Evolutionary conservation across 2,329 filamentous ascomycete species (phyloP).

Genomic region (Aspergillus fructus): DNA sequence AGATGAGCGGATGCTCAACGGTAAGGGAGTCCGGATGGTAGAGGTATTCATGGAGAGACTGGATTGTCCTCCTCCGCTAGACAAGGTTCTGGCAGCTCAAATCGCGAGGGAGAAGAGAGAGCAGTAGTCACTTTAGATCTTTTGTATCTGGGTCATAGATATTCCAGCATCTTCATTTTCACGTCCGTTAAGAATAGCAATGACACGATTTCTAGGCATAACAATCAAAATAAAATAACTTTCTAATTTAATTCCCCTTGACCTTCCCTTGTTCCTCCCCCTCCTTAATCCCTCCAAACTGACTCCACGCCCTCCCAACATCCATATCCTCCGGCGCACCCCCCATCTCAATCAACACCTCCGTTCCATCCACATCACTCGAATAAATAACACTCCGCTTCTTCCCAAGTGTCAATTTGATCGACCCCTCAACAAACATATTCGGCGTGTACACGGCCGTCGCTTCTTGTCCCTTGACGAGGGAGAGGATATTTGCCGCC

Average conservation of each 20-base stretch:
- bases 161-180: neutral
- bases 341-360: neutral
- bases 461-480: constrained; percentile 44
- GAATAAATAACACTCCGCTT: neutral
- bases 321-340: neutral
- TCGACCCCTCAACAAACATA: constrained; percentile 49
- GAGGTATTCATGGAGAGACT: constrained; percentile 43
- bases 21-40: constrained; percentile 41
- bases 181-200: neutral
- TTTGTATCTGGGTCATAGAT: neutral
- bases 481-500: constrained; percentile 55
- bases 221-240: too few relatives aligned
- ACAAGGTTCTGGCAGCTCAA: constrained; percentile 32
- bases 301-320: neutral
- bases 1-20: constrained; percentile 36
- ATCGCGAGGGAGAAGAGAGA: constrained; percentile 26
- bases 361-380: neutral
- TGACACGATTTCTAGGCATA: too few relatives aligned
- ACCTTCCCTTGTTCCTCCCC: neutral
- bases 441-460: constrained; percentile 41
- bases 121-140: neutral
- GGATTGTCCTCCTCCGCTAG: constrained; percentile 36
- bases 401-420: constrained; percentile 54
- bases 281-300: neutral
- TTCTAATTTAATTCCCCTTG: too few relatives aligned